A percentile compares a stretch with the other conserved stretches of the same genome.
Evolutionary conservation across 2,329 filamentous ascomycete species (phyloP).

Genomic region (Talaromyces sp.): DNA sequence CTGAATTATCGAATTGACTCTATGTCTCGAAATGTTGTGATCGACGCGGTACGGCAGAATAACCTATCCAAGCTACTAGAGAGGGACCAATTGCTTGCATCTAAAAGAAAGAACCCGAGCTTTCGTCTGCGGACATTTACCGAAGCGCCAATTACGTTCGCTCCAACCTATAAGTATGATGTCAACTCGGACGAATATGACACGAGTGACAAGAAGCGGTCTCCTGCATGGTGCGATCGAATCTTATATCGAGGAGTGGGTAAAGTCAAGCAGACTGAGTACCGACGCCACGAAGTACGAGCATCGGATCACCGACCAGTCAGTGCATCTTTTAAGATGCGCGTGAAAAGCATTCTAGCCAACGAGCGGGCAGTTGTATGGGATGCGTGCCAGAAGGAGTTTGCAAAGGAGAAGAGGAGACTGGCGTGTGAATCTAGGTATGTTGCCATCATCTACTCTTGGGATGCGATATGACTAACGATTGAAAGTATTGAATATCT

Average conservation of each 20-base stretch:
- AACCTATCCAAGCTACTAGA: constrained; percentile 86
- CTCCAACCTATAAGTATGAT: constrained; percentile 98
- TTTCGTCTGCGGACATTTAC: constrained; percentile 86
- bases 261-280: constrained; percentile 82
- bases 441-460: constrained; percentile 37
- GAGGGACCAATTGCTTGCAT: constrained; percentile 87
- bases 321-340: constrained; percentile 75
- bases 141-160: constrained; percentile 87
- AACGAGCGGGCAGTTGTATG: constrained; percentile 63
- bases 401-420: constrained; percentile 67
- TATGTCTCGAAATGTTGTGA: constrained; percentile 89
- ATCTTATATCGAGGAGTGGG: constrained; percentile 80
- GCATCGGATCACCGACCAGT: constrained; percentile 93
- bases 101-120: constrained; percentile 80
- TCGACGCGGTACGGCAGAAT: constrained; percentile 74
- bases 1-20: constrained; percentile 98
- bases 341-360: constrained; percentile 75
- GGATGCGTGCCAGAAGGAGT: constrained; percentile 71
- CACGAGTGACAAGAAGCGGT: constrained; percentile 87
- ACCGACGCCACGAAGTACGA: constrained; percentile 80
- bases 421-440: constrained; percentile 74
- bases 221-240: constrained; percentile 95
- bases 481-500: constrained; percentile 59
- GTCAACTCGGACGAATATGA: constrained; percentile 94
- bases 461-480: background rate